Base-by-base conservation (phyloP, 371 early-diverging fungal genomes). In the Massospora cicadina region DNA sequence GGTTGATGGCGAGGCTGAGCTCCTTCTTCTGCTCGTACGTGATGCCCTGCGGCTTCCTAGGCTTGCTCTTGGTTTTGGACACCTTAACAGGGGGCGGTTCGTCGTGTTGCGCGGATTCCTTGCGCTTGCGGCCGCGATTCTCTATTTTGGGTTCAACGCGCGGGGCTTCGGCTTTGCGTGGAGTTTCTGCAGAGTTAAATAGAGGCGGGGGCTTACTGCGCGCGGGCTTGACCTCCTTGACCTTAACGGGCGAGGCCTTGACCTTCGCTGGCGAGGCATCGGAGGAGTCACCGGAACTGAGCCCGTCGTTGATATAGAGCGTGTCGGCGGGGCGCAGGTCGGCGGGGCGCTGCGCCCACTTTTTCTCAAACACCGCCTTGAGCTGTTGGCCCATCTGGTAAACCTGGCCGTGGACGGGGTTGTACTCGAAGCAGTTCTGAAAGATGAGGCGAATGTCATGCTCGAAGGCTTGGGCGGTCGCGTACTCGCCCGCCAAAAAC, bases 391-490 rank as follows among this genome's bases (percentile, higher is more conserved):
- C 95, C 77, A 88, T 85, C 23, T 82, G 75, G 73, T 95, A 87
- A 0, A 99, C 92, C 1, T 91, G 93, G 24, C 89, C 80, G 0
- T 82, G 88, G 2, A 85, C 80, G 2, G 88, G 88, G 68, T 99
- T 99, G 75, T 94, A 99, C 0, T 74, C 74, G 67, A 86, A 90
- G 74, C 99, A 98, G 74, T 99, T 99, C 55, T 79, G 75, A 69
- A 98, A 81, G 79, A 95, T 90, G 7, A 92, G 77, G 10, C 88
- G 84, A 33, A 91, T 75, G 69, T 99, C 98, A 0, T 77, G 76
- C 66, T 87, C 86, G 68, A 96, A 96, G 54, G 86, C 88, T 2
- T 77, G 80, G 0, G 88, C 77, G 3, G 73, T 75, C 0, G 71
- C 66, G 71, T 98, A 98, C 31, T 79, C 77, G 12, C 84, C 86